Evolutionary conservation across 2,329 filamentous ascomycete species (phyloP).

Genomic region (Tothia fuscella): DNA sequence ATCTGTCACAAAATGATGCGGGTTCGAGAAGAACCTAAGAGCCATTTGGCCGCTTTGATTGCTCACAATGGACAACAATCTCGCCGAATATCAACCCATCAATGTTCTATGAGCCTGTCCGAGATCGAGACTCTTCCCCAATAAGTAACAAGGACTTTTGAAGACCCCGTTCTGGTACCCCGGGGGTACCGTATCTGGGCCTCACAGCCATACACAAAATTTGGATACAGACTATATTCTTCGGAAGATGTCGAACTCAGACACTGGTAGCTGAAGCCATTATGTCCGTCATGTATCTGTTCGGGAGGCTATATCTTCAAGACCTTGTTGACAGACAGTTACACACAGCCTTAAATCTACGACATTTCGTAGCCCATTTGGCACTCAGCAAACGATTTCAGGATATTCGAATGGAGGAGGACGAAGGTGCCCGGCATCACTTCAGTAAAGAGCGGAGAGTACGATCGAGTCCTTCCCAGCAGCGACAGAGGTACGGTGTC

Average conservation of each 20-base stretch:
- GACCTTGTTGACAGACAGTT: slow-evolving; percentile 14
- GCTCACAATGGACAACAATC: too few relatives aligned
- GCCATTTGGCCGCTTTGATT: too few relatives aligned
- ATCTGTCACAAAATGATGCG: too few relatives aligned
- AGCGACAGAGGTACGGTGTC: too few relatives aligned
- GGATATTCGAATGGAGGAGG: slow-evolving; percentile 13
- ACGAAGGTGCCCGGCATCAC: not conserved
- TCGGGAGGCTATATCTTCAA: slow-evolving; percentile 14
- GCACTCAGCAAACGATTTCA: slow-evolving; percentile 14
- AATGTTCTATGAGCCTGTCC: too few relatives aligned
- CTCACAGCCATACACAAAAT: not conserved
- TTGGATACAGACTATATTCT: not conserved
- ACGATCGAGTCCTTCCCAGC: too few relatives aligned
- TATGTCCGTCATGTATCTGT: slow-evolving; percentile 12
- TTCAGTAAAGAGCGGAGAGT: too few relatives aligned
- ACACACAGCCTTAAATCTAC: slow-evolving; percentile 13
- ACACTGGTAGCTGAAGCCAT: slow-evolving; percentile 11
- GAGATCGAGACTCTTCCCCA: too few relatives aligned
- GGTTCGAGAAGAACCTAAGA: too few relatives aligned
- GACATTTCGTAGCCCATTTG: slow-evolving; percentile 12
- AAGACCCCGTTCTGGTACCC: slow-evolving; percentile 8
- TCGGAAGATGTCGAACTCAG: slow-evolving; percentile 8
- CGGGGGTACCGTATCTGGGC: slow-evolving; percentile 6
- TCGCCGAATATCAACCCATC: too few relatives aligned
- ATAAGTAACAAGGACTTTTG: slow-evolving; percentile 2